Evolutionary conservation across 2,329 filamentous ascomycete species (phyloP).

Genomic region (Pseudogymnoascus sp.): DNA sequence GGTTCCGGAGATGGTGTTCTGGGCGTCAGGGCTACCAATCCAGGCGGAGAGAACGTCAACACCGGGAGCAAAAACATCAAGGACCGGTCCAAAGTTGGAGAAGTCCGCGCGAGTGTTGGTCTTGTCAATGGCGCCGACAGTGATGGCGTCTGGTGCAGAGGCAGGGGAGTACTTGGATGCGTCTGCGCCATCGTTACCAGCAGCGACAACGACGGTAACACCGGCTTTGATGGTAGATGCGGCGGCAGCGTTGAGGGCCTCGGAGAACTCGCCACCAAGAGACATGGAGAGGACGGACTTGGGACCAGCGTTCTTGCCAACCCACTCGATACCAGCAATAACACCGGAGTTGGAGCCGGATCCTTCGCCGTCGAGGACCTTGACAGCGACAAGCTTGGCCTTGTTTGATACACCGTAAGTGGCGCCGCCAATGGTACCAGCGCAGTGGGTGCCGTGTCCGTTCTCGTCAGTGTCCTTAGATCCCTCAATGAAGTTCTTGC

Average conservation of each 20-base stretch:
- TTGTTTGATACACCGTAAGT: constrained; percentile 37
- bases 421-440: constrained; percentile 31
- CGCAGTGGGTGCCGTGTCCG: constrained; percentile 35
- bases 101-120: constrained; percentile 35
- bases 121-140: constrained; percentile 44
- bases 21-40: constrained; percentile 36
- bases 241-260: constrained; percentile 44
- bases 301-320: constrained; percentile 24
- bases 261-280: constrained; percentile 40
- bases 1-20: constrained; percentile 50
- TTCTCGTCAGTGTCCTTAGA: constrained; percentile 27
- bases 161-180: constrained; percentile 40
- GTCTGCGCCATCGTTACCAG: constrained; percentile 44
- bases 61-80: constrained; percentile 48
- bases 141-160: constrained; percentile 41
- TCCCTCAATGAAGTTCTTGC: constrained; percentile 28
- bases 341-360: constrained; percentile 30
- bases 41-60: constrained; percentile 40
- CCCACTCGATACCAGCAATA: constrained; percentile 33
- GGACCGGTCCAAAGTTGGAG: constrained; percentile 43
- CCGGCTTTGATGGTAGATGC: constrained; percentile 39
- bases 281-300: constrained; percentile 50
- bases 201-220: constrained; percentile 47
- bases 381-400: constrained; percentile 33
- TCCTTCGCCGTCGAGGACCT: constrained; percentile 30